Evolutionary conservation across 345 rosid genomes (phyloP).

Genomic region (Streptanthus diversifolius): DNA sequence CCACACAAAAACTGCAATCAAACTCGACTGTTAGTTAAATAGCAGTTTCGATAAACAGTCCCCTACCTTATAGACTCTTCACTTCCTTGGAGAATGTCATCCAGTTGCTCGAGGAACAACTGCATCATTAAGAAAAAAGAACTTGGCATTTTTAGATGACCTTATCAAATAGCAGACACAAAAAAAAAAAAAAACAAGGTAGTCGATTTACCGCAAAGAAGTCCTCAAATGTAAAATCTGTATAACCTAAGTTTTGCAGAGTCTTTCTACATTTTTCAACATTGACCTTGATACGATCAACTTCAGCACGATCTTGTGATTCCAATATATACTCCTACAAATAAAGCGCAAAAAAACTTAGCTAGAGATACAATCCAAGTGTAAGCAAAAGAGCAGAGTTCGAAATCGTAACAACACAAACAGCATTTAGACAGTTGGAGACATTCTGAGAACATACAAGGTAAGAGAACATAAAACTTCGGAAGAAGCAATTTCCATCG

Average conservation of each 20-base stretch:
- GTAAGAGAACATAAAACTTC: slow-evolving; percentile 93
- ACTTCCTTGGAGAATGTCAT: slow-evolving; percentile 72
- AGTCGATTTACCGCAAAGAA: slow-evolving; percentile 68
- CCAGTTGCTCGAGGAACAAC: slow-evolving; percentile 96
- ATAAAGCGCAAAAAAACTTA: slow-evolving; percentile 12
- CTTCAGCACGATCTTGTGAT: slow-evolving; percentile 80
- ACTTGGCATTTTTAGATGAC: not conserved
- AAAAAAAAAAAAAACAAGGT: not conserved
- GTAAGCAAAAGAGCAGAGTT: slow-evolving; percentile 7
- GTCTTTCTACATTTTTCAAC: slow-evolving; percentile 91
- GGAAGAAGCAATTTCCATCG: slow-evolving; percentile 98
- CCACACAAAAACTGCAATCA: not conserved
- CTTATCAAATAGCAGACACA: not conserved
- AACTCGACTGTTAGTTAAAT: not conserved
- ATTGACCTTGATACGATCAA: slow-evolving; percentile 68
- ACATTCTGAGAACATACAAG: slow-evolving; percentile 53
- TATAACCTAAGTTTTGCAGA: slow-evolving; percentile 86
- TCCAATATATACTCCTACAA: slow-evolving; percentile 77
- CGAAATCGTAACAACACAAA: not conserved
- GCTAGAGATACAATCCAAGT: slow-evolving; percentile 6
- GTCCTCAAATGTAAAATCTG: slow-evolving; percentile 95
- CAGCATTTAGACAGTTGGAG: not conserved
- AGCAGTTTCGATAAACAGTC: not conserved
- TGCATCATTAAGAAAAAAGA: slow-evolving; percentile 35
- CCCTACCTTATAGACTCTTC: slow-evolving; percentile 68